Evolutionary conservation across 2,329 filamentous ascomycete species (phyloP).

Genomic region (Sclerotinia sclerotiorum): DNA sequence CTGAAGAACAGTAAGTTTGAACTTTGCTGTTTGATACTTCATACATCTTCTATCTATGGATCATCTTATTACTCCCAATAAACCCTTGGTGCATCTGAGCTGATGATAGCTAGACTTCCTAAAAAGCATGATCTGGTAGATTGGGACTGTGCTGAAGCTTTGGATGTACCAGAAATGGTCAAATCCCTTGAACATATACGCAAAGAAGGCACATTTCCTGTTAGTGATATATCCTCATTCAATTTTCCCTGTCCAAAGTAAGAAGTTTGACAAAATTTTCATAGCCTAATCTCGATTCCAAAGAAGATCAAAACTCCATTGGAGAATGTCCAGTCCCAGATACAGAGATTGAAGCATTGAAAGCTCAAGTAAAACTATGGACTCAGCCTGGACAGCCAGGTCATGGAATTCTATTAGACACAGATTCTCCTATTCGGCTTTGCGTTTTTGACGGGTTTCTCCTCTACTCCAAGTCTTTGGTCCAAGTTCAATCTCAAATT

Average conservation of each 20-base stretch:
- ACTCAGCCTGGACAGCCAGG: constrained; percentile 48
- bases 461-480: constrained; percentile 64
- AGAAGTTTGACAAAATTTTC: constrained; percentile 31
- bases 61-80: too few relatives aligned
- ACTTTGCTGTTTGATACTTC: not conserved
- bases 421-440: constrained; percentile 43
- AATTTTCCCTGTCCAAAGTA: constrained; percentile 35
- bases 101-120: constrained; percentile 49
- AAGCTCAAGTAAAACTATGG: constrained; percentile 50
- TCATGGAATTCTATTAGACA: constrained; percentile 41
- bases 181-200: constrained; percentile 69
- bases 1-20: constrained; percentile 65
- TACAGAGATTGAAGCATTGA: constrained; percentile 48
- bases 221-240: constrained; percentile 43
- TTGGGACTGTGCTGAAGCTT: constrained; percentile 85
- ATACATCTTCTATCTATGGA: not conserved
- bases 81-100: not conserved
- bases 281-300: constrained; percentile 53
- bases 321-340: constrained; percentile 55
- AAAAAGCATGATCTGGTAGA: constrained; percentile 66
- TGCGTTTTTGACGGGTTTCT: constrained; percentile 88
- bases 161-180: constrained; percentile 70
- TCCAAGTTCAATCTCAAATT: constrained; percentile 56
- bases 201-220: constrained; percentile 62
- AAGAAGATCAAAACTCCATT: constrained; percentile 63